Evolutionary conservation across 163 green algal genomes (phyloP), one percentile per base, ranked within the genome.

Genomic region (Coccomyxa subellipsoidea): DNA sequence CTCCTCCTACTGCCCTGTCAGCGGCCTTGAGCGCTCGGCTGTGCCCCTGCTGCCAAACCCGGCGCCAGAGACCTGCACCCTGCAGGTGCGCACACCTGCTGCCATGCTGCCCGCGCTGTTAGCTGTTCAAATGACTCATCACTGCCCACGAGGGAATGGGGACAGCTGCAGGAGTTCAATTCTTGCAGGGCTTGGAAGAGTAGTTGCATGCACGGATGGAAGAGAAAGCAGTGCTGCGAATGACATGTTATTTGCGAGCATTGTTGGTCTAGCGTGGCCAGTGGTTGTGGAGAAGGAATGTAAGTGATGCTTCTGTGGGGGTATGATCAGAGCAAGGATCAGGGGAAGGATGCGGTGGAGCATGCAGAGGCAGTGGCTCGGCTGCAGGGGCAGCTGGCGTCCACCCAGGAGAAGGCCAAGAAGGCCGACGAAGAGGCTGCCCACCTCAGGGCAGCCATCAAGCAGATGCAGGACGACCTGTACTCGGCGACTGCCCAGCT

Each of bases 1-100:
- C 70, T 31, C 70, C 47, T 66, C 12, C 66, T 73, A 34, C 66
- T 73, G 66, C 66, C 66, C 66, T 34, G n/a, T 73, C 66, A 73
- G 66, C 66, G 66, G 66, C 6, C 66, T 73, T 8, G 66, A 73
- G 66, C 66, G 66, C 66, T n/a, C 66, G 18, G 7, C 8, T 32
- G 66, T 34, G 29, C 4, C 66, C 15, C 47, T 59, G 47, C 47
- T 59, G 47, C 47, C 47, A 18, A 12, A 59, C 15, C 47, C 47
- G 15, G 47, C 47, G 47, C 47, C 47, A 12, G 47, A 59, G 5
- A 59, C 47, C 47, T 59, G 47, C 23, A 18, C 23, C 15, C 47
- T 59, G 47, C 47, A 59, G 47, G 47, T 59, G 47, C 47, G 47
- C 47, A 18, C 47, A 59, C 47, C 47, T 59, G 47, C 47, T 8